Evolutionary conservation across 31 red algal genomes (phyloP), one percentile per base, ranked within the genome.

Genomic region (Odonthalia washingtoniensis): DNA sequence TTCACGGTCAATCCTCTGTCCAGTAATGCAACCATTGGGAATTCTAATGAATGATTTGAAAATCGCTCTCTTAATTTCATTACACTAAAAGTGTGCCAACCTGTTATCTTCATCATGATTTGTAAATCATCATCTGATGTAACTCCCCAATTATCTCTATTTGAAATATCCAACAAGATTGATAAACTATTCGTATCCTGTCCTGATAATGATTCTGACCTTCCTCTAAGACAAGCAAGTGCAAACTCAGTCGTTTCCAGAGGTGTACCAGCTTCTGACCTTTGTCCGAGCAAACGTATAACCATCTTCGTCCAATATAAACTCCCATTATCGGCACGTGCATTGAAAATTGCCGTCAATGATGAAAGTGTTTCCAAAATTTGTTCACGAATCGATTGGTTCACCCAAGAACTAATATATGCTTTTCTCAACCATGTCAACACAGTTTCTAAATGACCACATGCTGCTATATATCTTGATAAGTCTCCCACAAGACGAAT

Each of bases 221-320:
- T 70, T 27, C 84, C 84, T 18, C 84, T 46, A 70, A 87, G 72
- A 63, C 70, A 62, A 45, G 84, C 84, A 44, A 77, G 18, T 3
- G 84, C 84, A 5, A 87, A 60, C 42, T 70, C 72, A 67, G 65
- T 74, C 31, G 45, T 52, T 26, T 70, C 61, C 39, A 77, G 27
- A 6, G 52, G 46, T 33, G 57, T 67, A 27, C 43, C 32, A 38
- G 30, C 34, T 26, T 78, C 70, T 78, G 34, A 43, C 63, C 69
- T 21, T 32, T 87, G 84, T 37, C 40, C 67, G 40, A 87, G 41
- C 40, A 75, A 26, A 9, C 42, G 72, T 12, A 45, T 72, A 26
- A 45, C 70, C 39, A 77, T 87, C 5, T 62, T 77, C 52, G 46
- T 77, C 84, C 84, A 87, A 39, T 65, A 78, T 46, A 72, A 70